phyloP scores from a whole-genome alignment of 2,329 filamentous ascomycete species.

The Cercospora sp. region DNA sequence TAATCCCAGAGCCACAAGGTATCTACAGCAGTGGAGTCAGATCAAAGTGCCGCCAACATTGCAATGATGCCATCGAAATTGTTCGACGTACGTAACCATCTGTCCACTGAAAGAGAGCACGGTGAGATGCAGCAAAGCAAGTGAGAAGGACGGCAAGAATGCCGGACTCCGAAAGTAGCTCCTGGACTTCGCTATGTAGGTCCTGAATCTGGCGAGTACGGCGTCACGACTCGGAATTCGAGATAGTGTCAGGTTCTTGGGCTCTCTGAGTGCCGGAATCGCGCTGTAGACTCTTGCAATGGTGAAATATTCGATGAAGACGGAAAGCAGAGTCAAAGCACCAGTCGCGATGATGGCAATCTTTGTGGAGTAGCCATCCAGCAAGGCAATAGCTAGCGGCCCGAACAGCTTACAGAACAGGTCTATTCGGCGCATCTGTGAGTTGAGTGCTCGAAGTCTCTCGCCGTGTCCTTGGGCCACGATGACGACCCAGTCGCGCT shows the following conservation, averaged over 20 bases:
- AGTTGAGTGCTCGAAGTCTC: conserved; percentile 50
- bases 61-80: neutral
- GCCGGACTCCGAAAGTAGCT: conserved; percentile 57
- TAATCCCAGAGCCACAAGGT: conserved; percentile 56
- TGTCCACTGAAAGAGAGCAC: conserved; percentile 61
- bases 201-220: conserved; percentile 9
- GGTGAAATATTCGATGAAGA: conserved; percentile 55
- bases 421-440: conserved; percentile 62
- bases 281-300: conserved; percentile 49
- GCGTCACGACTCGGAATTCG: conserved; percentile 3
- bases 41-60: neutral
- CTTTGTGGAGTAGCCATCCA: conserved; percentile 52
- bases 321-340: conserved; percentile 52
- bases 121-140: conserved; percentile 63
- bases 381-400: conserved; percentile 54
- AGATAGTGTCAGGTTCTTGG: conserved; percentile 6
- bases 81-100: conserved; percentile 59
- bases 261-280: conserved; percentile 37
- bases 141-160: conserved; percentile 62
- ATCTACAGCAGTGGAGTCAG: neutral
- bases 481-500: conserved; percentile 62
- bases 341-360: conserved; percentile 54
- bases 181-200: conserved; percentile 29
- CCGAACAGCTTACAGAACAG: conserved; percentile 59
- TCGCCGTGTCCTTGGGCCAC: conserved; percentile 48